Percentiles rank a stretch among this genome's conserved stretches.
Conservation (phyloP, 768 basidiomycete species). For the Xanthoconium purpureum region DNA sequence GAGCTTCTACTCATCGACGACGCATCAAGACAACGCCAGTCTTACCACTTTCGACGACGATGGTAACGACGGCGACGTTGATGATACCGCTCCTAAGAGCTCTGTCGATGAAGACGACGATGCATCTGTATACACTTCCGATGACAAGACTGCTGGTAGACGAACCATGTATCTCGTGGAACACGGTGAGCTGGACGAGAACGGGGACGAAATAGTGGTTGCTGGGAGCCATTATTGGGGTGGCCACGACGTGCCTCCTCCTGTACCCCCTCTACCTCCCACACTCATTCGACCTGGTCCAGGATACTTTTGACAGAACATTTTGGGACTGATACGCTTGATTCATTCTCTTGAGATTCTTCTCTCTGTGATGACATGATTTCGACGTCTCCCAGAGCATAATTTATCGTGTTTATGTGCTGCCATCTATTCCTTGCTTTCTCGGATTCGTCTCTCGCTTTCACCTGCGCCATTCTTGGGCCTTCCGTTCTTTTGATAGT, state of each 20-base stretch:
- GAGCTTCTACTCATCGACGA: constrained; percentile 18
- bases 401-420: constrained; percentile 33
- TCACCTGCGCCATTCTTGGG: constrained; percentile 11
- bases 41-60: constrained; percentile 21
- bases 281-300: constrained; percentile 21
- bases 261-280: constrained; percentile 20
- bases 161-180: constrained; percentile 35
- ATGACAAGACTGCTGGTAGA: constrained; percentile 33
- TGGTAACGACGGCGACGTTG: constrained; percentile 18
- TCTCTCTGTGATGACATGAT: constrained; percentile 2
- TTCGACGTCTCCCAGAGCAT: constrained; percentile 6
- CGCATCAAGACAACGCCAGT: constrained; percentile 16
- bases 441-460: constrained; percentile 6
- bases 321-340: constrained; percentile 2
- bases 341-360: constrained; percentile 9
- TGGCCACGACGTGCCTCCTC: constrained; percentile 14
- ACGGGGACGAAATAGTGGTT: constrained; percentile 19
- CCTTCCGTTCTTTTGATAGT: constrained; percentile 5
- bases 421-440: constrained; percentile 9
- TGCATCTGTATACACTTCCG: constrained; percentile 29
- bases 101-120: constrained; percentile 26
- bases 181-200: constrained; percentile 24
- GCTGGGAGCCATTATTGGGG: constrained; percentile 22
- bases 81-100: constrained; percentile 12
- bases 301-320: constrained; percentile 25